These are phyloP conservation scores for Fragilaria radians DNA, from an alignment of 108 stramenopile genomes.

Conservation along the genomic window DNA sequence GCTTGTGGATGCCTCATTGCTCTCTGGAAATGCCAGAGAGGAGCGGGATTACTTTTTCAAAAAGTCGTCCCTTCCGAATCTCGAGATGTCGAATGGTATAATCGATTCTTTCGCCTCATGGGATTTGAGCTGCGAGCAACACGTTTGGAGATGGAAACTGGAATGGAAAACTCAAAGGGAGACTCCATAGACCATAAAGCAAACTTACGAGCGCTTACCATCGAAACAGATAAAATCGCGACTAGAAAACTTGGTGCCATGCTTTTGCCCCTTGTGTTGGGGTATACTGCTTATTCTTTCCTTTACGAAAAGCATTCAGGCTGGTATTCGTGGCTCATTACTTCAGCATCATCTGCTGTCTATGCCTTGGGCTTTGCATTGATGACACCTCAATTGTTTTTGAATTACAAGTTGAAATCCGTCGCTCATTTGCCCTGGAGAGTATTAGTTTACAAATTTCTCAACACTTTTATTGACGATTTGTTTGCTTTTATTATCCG, in stretches of 20 bases:
- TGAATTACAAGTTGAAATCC: slow-evolving; percentile 85
- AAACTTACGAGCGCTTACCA: slow-evolving; percentile 60
- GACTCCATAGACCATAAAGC: slow-evolving; percentile 7
- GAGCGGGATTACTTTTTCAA: slow-evolving; percentile 59
- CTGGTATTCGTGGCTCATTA: slow-evolving; percentile 91
- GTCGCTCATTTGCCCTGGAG: slow-evolving; percentile 89
- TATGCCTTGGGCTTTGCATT: slow-evolving; percentile 83
- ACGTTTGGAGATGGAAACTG: slow-evolving; percentile 34
- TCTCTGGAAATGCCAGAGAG: slow-evolving; percentile 76
- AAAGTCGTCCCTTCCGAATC: slow-evolving; percentile 21
- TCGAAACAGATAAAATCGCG: slow-evolving; percentile 82
- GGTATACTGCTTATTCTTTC: slow-evolving; percentile 66
- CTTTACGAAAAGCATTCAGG: slow-evolving; percentile 61
- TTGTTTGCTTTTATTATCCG: slow-evolving; percentile 94
- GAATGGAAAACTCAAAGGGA: slow-evolving; percentile 4
- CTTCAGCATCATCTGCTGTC: slow-evolving; percentile 77
- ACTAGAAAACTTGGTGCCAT: slow-evolving; percentile 55
- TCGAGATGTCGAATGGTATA: slow-evolving; percentile 33
- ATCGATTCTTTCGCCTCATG: slow-evolving; percentile 48
- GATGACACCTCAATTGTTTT: slow-evolving; percentile 87
- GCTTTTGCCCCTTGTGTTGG: slow-evolving; percentile 70
- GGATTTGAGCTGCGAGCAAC: slow-evolving; percentile 70
- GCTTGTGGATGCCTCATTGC: slow-evolving; percentile 73
- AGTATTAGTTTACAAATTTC: slow-evolving; percentile 82
- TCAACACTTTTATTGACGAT: slow-evolving; percentile 95